phyloP scores from a whole-genome alignment of 148 eudicot species.

The Silene conica region DNA sequence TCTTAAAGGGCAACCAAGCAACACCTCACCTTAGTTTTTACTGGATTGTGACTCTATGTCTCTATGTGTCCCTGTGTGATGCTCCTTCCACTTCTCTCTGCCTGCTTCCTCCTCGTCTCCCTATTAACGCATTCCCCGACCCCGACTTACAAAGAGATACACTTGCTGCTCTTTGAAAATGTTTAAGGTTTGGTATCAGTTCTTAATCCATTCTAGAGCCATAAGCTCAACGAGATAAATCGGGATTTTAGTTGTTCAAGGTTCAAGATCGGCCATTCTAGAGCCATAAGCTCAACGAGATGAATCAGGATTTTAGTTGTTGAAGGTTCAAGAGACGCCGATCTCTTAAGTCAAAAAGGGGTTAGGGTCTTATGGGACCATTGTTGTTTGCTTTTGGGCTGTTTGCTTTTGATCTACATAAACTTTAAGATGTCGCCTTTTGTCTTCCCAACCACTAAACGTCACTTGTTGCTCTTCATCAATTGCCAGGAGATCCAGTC shows the following conservation, averaged over 20 bases:
- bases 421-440: background rate
- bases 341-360: background rate
- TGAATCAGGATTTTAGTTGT: background rate
- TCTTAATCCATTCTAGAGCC: background rate
- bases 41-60: background rate
- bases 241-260: background rate
- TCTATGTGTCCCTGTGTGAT: background rate
- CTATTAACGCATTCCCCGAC: background rate
- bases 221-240: background rate
- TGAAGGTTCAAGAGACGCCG: background rate
- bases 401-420: background rate
- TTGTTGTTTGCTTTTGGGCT: too few species aligned
- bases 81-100: background rate
- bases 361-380: background rate
- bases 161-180: background rate
- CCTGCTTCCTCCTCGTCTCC: background rate
- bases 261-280: background rate
- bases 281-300: background rate
- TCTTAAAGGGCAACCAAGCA: too few species aligned
- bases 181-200: background rate
- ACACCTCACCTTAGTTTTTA: background rate
- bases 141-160: background rate
- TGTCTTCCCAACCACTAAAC: background rate
- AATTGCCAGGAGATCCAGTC: background rate
- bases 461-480: background rate